These are phyloP conservation scores for Candida khao-thaluensis DNA, from an alignment of 805 yeast species.

Conservation along the genomic window DNA sequence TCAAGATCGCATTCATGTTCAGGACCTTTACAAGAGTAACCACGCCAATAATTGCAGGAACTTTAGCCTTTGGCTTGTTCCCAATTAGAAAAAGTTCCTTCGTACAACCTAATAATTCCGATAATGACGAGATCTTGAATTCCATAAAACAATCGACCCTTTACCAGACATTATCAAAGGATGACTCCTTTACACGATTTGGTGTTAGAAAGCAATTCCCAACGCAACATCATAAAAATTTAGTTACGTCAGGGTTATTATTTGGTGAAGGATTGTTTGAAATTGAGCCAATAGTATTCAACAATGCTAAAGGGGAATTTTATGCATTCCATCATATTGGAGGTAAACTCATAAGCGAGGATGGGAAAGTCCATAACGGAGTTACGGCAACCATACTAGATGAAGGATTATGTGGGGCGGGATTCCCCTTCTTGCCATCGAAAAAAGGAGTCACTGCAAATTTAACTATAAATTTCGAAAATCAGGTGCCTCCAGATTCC, in stretches of 20 bases:
- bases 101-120: constrained; percentile 14
- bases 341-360: constrained; percentile 57
- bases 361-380: constrained; percentile 80
- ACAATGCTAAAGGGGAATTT: constrained; percentile 52
- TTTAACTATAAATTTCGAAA: constrained; percentile 61
- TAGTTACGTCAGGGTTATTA: constrained; percentile 70
- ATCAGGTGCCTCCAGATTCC: constrained; percentile 60
- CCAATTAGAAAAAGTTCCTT: constrained; percentile 27
- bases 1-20: no score
- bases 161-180: constrained; percentile 18
- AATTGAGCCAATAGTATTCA: constrained; percentile 72
- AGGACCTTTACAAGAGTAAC: constrained; percentile 26
- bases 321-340: constrained; percentile 75
- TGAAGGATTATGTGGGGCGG: constrained; percentile 82
- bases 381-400: constrained; percentile 75
- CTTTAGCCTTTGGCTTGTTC: constrained; percentile 26
- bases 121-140: constrained; percentile 21
- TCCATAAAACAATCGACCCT: constrained; percentile 21
- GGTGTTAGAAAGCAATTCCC: constrained; percentile 41
- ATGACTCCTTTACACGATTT: constrained; percentile 15
- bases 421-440: constrained; percentile 77
- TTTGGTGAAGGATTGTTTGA: constrained; percentile 67
- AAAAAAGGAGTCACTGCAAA: constrained; percentile 88
- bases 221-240: constrained; percentile 55
- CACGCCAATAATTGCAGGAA: constrained; percentile 32